Percentiles rank a stretch among this genome's conserved stretches.
These are phyloP conservation scores for Canavalia ensiformis DNA, from an alignment of 306 rosid species.

Conservation along the genomic window DNA sequence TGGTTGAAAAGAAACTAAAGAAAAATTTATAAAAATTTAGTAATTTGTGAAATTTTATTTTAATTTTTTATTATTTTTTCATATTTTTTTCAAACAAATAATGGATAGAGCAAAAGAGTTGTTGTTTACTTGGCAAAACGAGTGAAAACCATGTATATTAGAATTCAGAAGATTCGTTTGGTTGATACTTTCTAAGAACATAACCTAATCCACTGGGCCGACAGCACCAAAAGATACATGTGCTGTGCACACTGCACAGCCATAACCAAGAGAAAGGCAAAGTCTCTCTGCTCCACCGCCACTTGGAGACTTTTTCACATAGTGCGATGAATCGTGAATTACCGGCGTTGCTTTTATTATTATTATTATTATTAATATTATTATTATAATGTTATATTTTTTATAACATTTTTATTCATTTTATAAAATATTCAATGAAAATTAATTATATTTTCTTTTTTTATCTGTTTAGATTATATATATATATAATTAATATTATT, in stretches of 20 bases:
- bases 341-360: neutral
- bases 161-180: conserved; percentile 20
- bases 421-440: no score
- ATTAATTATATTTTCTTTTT: no score
- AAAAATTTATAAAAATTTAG: no score
- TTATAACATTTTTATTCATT: no score
- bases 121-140: neutral
- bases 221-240: neutral
- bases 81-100: neutral
- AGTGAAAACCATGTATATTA: neutral
- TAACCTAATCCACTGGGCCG: neutral
- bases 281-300: neutral
- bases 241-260: neutral
- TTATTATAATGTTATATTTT: neutral
- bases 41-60: neutral
- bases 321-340: conserved; percentile 1
- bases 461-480: no score
- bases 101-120: neutral
- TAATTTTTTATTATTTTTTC: neutral
- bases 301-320: neutral
- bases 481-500: no score
- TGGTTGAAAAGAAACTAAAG: no score
- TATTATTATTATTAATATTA: neutral
- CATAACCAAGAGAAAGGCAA: neutral
- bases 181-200: neutral